Conservation (phyloP, 2,329 filamentous ascomycete genomes). For the Aquanectria penicillioides region DNA sequence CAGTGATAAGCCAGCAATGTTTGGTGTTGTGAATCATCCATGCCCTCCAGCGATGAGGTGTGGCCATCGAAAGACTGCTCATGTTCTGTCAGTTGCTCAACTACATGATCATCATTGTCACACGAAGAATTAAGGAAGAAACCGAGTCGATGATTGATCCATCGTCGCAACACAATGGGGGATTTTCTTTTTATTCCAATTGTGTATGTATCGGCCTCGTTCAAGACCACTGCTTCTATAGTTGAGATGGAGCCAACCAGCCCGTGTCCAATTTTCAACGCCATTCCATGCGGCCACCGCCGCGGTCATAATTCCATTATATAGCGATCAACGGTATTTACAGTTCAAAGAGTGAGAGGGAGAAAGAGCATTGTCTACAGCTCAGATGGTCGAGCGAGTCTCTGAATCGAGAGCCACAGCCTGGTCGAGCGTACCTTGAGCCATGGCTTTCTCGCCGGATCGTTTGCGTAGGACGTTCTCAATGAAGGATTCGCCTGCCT, state of each 20-base stretch:
- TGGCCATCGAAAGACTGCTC: no score
- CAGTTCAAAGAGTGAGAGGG: background rate
- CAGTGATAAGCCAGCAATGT: background rate
- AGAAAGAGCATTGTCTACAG: conserved; percentile 5
- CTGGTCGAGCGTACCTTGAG: conserved; percentile 49
- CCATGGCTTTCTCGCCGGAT: conserved; percentile 54
- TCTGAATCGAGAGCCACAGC: conserved; percentile 52
- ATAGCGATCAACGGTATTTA: conserved; percentile 16
- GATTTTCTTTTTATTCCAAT: conserved; percentile 22
- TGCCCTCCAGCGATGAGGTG: no score
- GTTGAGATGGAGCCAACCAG: conserved; percentile 39
- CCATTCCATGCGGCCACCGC: conserved; percentile 38
- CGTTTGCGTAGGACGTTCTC: conserved; percentile 96
- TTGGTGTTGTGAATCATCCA: background rate
- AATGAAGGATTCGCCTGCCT: conserved; percentile 97
- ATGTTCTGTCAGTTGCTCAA: no score
- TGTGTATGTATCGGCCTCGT: conserved; percentile 36
- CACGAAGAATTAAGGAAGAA: no score
- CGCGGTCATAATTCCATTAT: conserved; percentile 36
- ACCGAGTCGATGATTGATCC: no score
- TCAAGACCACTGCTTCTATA: conserved; percentile 42
- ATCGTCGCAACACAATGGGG: conserved; percentile 17
- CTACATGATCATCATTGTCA: no score
- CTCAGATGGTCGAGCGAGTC: conserved; percentile 35
- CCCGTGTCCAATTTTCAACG: conserved; percentile 36